Evolutionary conservation across 1,284 basidiomycete genomes (phyloP), one percentile per base, ranked within the genome.

Genomic region (Rhizopogon parksii): DNA sequence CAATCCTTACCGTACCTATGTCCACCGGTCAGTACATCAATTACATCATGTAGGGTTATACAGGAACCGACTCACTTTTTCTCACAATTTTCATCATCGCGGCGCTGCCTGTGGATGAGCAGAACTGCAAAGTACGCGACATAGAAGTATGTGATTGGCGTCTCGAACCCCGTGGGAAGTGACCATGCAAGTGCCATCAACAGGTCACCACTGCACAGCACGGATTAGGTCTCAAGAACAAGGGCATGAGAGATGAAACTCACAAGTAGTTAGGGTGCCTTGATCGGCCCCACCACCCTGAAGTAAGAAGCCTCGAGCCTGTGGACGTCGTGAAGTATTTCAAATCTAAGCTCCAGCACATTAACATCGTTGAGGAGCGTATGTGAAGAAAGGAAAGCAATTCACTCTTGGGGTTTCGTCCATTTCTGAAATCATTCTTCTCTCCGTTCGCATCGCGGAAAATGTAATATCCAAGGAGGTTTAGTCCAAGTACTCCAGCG

Each of bases 111-210:
- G 70, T 99, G 96, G 24, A 94, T 75, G 53, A 99, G 84, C 25
- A 99, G 81, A 17, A 96, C 81, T 6, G 82, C 77, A 64, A 99
- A 99, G 74, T 95, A 95, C 56, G 76, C 68, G 38, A 92, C 80
- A 67, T 99, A 99, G 73, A 95, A 99, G 74, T 99, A 99, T 2
- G 95, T 94, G 64, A 99, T 78, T 6, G 95, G 95, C 0, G 92
- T 93, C 43, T 80, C 72, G 70, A 97, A 94, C 6, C 91, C 93
- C 1, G 92, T 95, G 0, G 96, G 92, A 12, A 99, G 78, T 59
- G 87, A 96, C 95, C 95, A 99, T 0, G 88, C 85, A 51, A 91
- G 70, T n/a, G 82, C 86, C 93, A 95, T 95, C 57, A 95, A 70
- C 54, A 90, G 72, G 64, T 95, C 93, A 39, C 91, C 92, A 53